phyloP scores from a whole-genome alignment of 805 yeast genomes.

The Ogataea philodendri region DNA sequence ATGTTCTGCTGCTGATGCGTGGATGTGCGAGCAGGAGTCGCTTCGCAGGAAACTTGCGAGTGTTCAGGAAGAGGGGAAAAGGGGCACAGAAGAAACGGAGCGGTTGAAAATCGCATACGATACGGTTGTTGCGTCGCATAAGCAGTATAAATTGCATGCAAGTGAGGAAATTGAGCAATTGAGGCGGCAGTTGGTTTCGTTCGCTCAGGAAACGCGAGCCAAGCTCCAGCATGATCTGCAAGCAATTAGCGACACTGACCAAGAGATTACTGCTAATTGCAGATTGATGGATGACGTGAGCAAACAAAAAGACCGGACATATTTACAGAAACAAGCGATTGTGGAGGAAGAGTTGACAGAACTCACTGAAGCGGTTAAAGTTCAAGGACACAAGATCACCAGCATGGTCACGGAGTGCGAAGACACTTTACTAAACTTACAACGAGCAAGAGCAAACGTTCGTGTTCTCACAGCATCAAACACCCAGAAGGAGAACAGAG shows the following conservation, averaged over 20 bases:
- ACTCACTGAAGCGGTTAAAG: slow-evolving; percentile 43
- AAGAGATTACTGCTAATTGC: slow-evolving; percentile 34
- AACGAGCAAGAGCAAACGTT: slow-evolving; percentile 3
- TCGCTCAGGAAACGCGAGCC: slow-evolving; percentile 36
- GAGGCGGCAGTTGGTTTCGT: slow-evolving; percentile 37
- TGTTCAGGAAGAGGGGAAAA: slow-evolving; percentile 45
- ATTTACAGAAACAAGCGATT: slow-evolving; percentile 45
- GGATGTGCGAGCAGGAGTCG: slow-evolving; percentile 48
- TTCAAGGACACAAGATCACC: slow-evolving; percentile 50
- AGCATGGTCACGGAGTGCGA: slow-evolving; percentile 46
- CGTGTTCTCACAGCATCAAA: slow-evolving; percentile 1
- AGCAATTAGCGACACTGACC: slow-evolving; percentile 33
- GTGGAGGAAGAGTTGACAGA: slow-evolving; percentile 42
- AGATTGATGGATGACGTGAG: background rate
- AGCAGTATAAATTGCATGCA: slow-evolving; percentile 48
- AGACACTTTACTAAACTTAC: slow-evolving; percentile 38
- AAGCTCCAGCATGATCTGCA: too few species aligned
- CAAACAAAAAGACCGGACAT: slow-evolving; percentile 45
- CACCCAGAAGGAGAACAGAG: slow-evolving; percentile 9
- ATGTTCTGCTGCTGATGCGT: slow-evolving; percentile 45
- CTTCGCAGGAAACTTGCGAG: slow-evolving; percentile 48
- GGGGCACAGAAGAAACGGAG: slow-evolving; percentile 50
- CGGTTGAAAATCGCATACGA: slow-evolving; percentile 59
- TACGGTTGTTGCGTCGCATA: slow-evolving; percentile 49
- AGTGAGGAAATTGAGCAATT: slow-evolving; percentile 42